Base-by-base conservation (phyloP, 345 rosid species). In the Luvunga scandens region DNA sequence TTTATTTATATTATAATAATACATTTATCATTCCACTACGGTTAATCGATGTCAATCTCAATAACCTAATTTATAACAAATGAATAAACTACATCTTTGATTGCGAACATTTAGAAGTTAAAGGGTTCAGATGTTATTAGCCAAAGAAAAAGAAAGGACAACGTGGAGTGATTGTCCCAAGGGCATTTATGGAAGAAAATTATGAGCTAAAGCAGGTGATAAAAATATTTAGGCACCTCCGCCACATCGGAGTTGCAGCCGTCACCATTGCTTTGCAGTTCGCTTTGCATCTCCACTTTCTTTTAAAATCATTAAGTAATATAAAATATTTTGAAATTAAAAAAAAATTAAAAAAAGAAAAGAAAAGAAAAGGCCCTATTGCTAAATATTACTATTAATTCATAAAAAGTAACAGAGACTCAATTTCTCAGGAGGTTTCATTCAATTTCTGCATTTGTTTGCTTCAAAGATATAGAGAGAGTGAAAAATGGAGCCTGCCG, bases 401-500 rank as follows among this genome's bases (percentile, higher is more conserved):
- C 66, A 4, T 30, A 16, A 18, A 30, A 63, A 27, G 67, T 38
- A 5, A 28, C 38, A 30, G 67, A 63, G 67, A 30, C n/a, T 63
- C 36, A 27, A 27, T 28, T 62, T 12, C 3, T 62, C 38, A 12
- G 38, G 33, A 34, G n/a, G 19, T 6, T 63, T 64, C 73, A 39
- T 24, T 59, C 78, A 24, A 68, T 59, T 33, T 63, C 62, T 66
- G 48, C 72, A 18, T 66, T 66, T 50, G 45, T 45, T 34, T 22
- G 13, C 34, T 31, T 62, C n/a, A 1, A 64, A 75, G 73, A n/a
- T 33, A 16, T 22, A 34, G 59, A 60, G 56, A 33, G 45, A 86
- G 87, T 85, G 82, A 74, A 77, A 83, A 55, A 92, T 94, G 65
- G 94, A 90, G 77, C 81, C 93, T 80, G 90, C 81, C 59, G 87